These are phyloP conservation scores for Pyrenophora tritici-repentis DNA, from an alignment of 2,329 filamentous ascomycete genomes.

Conservation along the genomic window DNA sequence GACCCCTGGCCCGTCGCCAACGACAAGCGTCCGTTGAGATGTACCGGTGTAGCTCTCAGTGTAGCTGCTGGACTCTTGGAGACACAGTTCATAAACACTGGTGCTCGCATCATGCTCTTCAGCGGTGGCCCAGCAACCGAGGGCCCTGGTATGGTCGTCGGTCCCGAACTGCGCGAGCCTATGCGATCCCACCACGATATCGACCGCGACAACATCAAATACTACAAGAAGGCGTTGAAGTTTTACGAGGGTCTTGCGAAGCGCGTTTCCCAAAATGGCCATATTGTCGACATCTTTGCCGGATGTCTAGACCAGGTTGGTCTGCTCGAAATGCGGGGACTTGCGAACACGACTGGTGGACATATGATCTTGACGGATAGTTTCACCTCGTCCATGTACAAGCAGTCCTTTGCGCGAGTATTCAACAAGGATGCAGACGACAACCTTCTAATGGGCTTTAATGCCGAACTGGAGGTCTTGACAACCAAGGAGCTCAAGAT, in stretches of 20 bases:
- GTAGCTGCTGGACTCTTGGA: constrained; percentile 92
- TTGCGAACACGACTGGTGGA: constrained; percentile 93
- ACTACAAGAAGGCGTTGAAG: constrained; percentile 99
- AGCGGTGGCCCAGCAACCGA: constrained; percentile 93
- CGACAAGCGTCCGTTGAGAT: constrained; percentile 86
- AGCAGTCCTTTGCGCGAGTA: constrained; percentile 94
- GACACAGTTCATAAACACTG: constrained; percentile 92
- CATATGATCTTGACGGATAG: constrained; percentile 99
- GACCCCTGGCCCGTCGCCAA: constrained; percentile 97
- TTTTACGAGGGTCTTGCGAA: constrained; percentile 96
- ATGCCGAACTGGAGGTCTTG: constrained; percentile 90
- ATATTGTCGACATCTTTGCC: constrained; percentile 96
- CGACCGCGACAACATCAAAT: constrained; percentile 98
- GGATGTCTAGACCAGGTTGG: constrained; percentile 97
- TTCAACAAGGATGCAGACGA: constrained; percentile 97
- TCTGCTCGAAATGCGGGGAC: constrained; percentile 95
- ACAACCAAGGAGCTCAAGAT: constrained; percentile 99
- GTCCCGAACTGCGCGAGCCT: constrained; percentile 90
- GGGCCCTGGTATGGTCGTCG: constrained; percentile 95
- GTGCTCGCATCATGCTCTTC: constrained; percentile 96
- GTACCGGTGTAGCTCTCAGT: constrained; percentile 94
- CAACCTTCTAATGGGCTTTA: constrained; percentile 97
- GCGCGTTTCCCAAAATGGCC: constrained; percentile 91
- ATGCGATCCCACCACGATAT: constrained; percentile 99
- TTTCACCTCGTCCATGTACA: constrained; percentile 99